Evolutionary conservation across 345 rosid genomes (phyloP).

Genomic region (Mangifera indica): DNA sequence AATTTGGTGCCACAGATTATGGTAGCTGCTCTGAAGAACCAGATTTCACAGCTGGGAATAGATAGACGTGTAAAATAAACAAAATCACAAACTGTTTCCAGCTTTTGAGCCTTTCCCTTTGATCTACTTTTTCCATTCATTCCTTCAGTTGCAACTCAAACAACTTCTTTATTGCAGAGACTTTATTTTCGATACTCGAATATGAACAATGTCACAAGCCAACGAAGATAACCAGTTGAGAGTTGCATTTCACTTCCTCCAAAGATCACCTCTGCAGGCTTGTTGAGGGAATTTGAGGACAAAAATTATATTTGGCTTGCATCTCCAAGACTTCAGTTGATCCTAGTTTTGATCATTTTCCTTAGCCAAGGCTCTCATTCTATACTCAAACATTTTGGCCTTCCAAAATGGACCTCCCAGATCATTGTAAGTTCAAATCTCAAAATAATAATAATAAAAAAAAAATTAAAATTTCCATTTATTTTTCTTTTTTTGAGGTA

Average conservation of each 20-base stretch:
- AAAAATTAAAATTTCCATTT: conserved; percentile 14
- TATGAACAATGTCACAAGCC: neutral
- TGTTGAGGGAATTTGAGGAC: neutral
- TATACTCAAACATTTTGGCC: conserved; percentile 16
- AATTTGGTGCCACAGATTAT: neutral
- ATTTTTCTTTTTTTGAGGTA: neutral
- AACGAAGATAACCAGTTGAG: neutral
- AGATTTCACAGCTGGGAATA: too few relatives aligned
- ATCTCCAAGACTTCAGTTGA: conserved; percentile 19
- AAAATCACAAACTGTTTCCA: neutral
- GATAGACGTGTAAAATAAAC: too few relatives aligned
- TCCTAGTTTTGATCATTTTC: conserved; percentile 7
- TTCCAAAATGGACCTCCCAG: conserved; percentile 28
- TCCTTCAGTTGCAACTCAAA: too few relatives aligned
- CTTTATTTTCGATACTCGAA: neutral
- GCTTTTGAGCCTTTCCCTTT: neutral
- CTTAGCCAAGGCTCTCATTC: conserved; percentile 19
- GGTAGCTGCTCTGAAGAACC: neutral
- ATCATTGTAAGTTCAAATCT: conserved; percentile 15
- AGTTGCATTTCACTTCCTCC: neutral
- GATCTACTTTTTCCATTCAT: too few relatives aligned
- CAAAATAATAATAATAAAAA: conserved; percentile 21
- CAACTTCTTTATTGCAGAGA: too few relatives aligned
- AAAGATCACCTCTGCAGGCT: neutral
- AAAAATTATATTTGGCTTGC: neutral